A percentile compares a stretch with the other conserved stretches of the same genome.
These are phyloP conservation scores for Cladosporium sp. DNA, from an alignment of 2,329 filamentous ascomycete genomes.

Conservation along the genomic window DNA sequence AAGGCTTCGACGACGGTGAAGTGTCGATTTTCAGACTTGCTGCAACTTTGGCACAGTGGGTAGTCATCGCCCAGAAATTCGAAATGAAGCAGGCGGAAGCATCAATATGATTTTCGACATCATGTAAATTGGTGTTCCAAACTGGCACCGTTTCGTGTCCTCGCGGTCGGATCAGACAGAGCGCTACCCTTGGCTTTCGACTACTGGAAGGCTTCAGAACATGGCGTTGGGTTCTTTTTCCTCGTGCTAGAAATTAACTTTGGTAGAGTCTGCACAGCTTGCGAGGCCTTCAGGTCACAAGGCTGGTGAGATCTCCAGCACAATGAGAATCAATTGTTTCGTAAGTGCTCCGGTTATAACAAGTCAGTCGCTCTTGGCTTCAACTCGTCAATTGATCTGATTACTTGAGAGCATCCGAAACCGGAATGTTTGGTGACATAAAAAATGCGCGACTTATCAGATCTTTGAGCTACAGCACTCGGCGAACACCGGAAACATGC, in stretches of 20 bases:
- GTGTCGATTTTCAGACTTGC: neutral
- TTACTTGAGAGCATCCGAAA: neutral
- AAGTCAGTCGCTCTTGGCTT: neutral
- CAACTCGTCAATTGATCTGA: neutral
- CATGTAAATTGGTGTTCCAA: neutral
- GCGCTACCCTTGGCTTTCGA: neutral
- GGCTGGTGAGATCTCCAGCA: neutral
- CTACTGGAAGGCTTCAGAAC: neutral
- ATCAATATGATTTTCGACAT: neutral
- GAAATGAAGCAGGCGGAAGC: neutral
- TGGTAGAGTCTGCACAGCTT: neutral
- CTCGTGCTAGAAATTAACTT: neutral
- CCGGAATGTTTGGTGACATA: neutral
- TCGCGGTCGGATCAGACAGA: neutral
- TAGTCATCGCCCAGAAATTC: conserved; percentile 4
- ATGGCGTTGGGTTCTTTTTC: neutral
- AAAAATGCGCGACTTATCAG: neutral
- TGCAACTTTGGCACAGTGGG: neutral
- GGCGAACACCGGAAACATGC: neutral
- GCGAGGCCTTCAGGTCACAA: neutral
- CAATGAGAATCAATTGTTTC: neutral
- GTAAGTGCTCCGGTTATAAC: neutral
- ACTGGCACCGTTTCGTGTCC: neutral
- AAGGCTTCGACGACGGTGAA: conserved; percentile 3
- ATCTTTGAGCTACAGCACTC: neutral